Percentiles rank a stretch among this genome's conserved stretches.
These are phyloP conservation scores for Avena eriantha DNA, from an alignment of 176 grass and related monocot species.

Conservation along the genomic window DNA sequence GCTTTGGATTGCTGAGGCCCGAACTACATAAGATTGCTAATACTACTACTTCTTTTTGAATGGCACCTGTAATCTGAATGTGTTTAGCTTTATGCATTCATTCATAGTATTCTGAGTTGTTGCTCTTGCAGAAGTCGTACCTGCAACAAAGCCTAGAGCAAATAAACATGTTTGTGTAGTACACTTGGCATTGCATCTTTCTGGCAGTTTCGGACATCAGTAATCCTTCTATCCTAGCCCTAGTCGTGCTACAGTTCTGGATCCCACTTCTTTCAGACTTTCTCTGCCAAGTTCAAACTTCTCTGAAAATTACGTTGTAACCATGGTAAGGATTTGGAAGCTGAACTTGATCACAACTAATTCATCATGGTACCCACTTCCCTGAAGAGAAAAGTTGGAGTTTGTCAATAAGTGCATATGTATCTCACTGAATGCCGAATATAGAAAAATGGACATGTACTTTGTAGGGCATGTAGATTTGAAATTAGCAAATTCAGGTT, in stretches of 20 bases:
- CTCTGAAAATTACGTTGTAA: not conserved
- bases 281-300: conserved; percentile 1
- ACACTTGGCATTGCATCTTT: conserved; percentile 5
- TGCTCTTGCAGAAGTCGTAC: conserved; percentile 5
- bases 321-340: not conserved
- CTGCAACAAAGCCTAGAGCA: not conserved
- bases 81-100: not conserved
- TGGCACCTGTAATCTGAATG: not conserved
- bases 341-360: no score
- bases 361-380: not conserved
- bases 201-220: not conserved
- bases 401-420: not conserved
- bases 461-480: not conserved
- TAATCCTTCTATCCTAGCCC: not conserved
- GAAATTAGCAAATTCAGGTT: not conserved
- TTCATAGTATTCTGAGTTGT: not conserved
- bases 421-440: not conserved
- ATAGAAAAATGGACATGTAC: not conserved
- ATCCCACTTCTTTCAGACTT: not conserved
- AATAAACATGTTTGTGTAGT: not conserved
- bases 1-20: not conserved
- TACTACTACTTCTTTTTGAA: not conserved
- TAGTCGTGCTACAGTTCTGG: not conserved
- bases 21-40: not conserved
- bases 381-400: not conserved